These are phyloP conservation scores for Collybia nuda DNA, from an alignment of 768 basidiomycete genomes.

Conservation along the genomic window DNA sequence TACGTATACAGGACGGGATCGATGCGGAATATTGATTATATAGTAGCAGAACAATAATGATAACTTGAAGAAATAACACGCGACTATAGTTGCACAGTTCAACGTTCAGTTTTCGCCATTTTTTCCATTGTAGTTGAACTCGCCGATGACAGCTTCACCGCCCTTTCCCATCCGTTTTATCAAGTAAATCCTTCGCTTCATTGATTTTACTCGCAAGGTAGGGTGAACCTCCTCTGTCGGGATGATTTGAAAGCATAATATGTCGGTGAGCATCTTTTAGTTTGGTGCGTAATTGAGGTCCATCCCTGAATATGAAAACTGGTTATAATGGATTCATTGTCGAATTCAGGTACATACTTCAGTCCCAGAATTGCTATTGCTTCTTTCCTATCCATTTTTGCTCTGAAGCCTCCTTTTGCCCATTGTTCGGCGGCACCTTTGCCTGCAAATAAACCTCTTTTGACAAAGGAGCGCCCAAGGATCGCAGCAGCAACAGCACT, in stretches of 20 bases:
- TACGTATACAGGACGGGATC: too few relatives aligned
- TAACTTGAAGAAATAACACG: too few relatives aligned
- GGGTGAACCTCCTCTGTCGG: conserved; percentile 97
- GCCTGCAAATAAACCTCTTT: conserved; percentile 58
- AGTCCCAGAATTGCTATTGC: conserved; percentile 90
- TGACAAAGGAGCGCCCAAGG: conserved; percentile 69
- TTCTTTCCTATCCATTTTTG: conserved; percentile 95
- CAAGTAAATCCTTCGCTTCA: conserved; percentile 92
- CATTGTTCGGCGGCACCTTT: conserved; percentile 76
- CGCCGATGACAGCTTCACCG: conserved; percentile 21
- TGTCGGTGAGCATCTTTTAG: conserved; percentile 95
- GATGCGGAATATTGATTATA: too few relatives aligned
- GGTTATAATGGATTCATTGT: conserved; percentile 3
- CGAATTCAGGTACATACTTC: conserved; percentile 59
- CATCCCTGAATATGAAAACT: conserved; percentile 57
- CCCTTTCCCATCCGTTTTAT: conserved; percentile 66
- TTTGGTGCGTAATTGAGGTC: conserved; percentile 66
- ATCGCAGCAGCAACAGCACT: conserved; percentile 77
- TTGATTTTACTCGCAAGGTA: conserved; percentile 99
- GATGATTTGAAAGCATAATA: conserved; percentile 98
- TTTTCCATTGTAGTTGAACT: not conserved
- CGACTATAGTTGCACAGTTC: too few relatives aligned
- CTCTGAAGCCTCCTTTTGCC: conserved; percentile 91
- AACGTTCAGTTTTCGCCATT: not conserved
- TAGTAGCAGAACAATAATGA: too few relatives aligned